Base-by-base conservation (phyloP, 2,329 filamentous ascomycete genomes). In the Neophaeococcomyces aloes region DNA sequence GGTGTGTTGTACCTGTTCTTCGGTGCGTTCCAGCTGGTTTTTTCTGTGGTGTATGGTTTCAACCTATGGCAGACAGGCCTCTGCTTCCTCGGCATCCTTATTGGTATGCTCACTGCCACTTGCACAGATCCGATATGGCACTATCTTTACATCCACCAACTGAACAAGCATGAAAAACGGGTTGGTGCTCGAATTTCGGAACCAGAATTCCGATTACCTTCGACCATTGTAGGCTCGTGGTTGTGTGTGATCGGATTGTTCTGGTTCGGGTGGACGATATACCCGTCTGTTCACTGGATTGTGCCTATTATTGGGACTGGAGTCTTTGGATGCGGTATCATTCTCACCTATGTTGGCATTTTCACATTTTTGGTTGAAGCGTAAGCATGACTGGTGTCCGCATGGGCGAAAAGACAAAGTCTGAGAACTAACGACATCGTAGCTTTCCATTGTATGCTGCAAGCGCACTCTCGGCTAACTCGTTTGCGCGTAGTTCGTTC, bases 191-290 rank as follows among this genome's bases (percentile, higher is more conserved):
- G 62, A 25, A 63, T 74, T 38, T 81, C 78, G 47, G 86, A 94
- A 68, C 88, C 89, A 7, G 89, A 95, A 65, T 93, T 83, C 65
- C 78, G 86, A 48, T 73, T 95, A 27, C 83, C 86, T 5, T 78
- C 85, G 27, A 65, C 79, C 15, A 82, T 88, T 40, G 60, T 72
- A 6, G 89, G 88, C n/a, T 79, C 79, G 1, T 63, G 86, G 34
- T 64, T 94, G 7, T 85, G 91, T 25, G 85, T 87, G 4, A 68
- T 83, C 44, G 85, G 86, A 5, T 65, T 96, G 13, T 94, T 95
- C 62, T 83, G 85, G 65, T 94, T 94, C 64, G 39, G 23, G 11
- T 42, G 86, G 83, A 87, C 84, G 3, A 82, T 83, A 11, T 88
- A 80, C 60, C 62, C 79, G 39, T 73, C 63, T 53, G 75, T 94